These are phyloP conservation scores for Leishmania tarentolae DNA, from an alignment of 208 protist species.

Conservation along the genomic window DNA sequence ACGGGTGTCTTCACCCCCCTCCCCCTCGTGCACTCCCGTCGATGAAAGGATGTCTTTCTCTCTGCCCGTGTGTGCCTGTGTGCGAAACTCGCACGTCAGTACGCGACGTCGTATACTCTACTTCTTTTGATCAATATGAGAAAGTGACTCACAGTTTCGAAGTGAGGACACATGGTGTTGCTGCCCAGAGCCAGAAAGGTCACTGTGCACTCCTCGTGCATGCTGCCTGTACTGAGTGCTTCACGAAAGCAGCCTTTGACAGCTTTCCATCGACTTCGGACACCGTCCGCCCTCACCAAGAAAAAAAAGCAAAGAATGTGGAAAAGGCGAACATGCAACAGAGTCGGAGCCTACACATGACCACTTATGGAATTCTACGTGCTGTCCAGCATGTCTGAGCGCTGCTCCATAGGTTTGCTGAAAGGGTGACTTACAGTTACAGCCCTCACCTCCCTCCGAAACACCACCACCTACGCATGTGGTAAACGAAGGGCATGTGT, in stretches of 20 bases:
- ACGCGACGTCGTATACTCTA: neutral
- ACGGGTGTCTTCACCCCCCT: neutral
- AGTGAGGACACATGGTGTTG: neutral
- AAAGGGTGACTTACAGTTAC: neutral
- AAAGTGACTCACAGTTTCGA: neutral
- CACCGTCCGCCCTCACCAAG: neutral
- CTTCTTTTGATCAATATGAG: neutral
- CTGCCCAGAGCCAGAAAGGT: neutral
- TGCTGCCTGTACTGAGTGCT: neutral
- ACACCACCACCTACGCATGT: neutral
- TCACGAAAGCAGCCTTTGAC: neutral
- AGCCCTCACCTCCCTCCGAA: neutral
- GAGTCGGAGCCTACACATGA: neutral
- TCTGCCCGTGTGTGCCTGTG: neutral
- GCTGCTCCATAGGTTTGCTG: neutral
- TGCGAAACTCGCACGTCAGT: neutral
- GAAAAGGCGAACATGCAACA: neutral
- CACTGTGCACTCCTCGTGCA: neutral
- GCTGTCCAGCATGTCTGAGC: neutral
- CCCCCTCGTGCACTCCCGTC: neutral
- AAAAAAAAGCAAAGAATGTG: neutral
- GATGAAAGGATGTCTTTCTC: neutral
- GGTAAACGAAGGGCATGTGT: neutral
- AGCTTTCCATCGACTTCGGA: neutral
- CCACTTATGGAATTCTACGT: neutral